Percentiles rank a stretch among this genome's conserved stretches.
These are phyloP conservation scores for Fusarium multiceps DNA, from an alignment of 2,329 filamentous ascomycete species.

Conservation along the genomic window DNA sequence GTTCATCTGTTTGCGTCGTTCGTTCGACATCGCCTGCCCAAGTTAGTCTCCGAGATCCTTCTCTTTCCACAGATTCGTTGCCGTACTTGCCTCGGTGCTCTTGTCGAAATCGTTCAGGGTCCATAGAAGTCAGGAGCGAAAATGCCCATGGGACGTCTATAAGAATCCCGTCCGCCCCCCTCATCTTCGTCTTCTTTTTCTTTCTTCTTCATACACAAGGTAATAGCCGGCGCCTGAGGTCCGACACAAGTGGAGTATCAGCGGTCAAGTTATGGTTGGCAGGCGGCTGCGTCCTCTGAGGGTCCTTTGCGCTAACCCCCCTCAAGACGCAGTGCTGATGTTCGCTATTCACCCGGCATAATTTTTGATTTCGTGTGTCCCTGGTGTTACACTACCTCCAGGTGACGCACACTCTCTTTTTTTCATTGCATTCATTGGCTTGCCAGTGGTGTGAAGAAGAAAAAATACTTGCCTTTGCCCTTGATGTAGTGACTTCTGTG, in stretches of 20 bases:
- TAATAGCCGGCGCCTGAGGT: not conserved
- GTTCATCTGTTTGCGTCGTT: not conserved
- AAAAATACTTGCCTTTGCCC: not conserved
- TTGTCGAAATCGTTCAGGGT: too few species aligned
- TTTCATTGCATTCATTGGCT: constrained; percentile 16
- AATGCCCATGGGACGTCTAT: not conserved
- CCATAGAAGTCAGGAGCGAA: not conserved
- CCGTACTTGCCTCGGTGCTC: not conserved
- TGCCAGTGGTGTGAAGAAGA: constrained; percentile 5
- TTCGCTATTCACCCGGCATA: not conserved
- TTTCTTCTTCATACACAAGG: not conserved
- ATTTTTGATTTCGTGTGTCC: not conserved
- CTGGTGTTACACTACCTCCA: constrained; percentile 5
- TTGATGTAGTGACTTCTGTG: not conserved
- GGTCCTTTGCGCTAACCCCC: not conserved
- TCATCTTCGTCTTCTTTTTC: not conserved
- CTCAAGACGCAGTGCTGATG: not conserved
- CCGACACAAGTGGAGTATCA: too few species aligned
- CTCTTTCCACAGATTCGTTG: not conserved
- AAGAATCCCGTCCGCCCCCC: not conserved
- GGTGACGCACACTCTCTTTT: not conserved
- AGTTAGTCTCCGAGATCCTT: not conserved
- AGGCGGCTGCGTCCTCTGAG: not conserved
- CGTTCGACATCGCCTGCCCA: not conserved
- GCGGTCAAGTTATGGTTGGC: too few species aligned